Conservation (phyloP, 495 filamentous ascomycete genomes). For the Aspergillus egyptiacus region DNA sequence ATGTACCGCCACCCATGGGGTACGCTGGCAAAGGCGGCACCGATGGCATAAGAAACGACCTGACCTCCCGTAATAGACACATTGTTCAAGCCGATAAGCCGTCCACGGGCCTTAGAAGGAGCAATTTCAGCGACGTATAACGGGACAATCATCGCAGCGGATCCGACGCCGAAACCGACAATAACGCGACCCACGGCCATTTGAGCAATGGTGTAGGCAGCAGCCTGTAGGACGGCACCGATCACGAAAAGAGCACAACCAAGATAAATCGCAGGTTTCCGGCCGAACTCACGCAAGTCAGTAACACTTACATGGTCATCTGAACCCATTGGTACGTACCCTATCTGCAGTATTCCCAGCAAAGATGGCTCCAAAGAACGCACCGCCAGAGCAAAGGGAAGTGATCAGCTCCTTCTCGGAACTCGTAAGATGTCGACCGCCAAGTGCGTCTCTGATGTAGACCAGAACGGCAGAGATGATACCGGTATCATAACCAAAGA, state of each 20-base stretch:
- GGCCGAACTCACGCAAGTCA: constrained; percentile 27
- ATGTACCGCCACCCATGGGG: constrained; percentile 47
- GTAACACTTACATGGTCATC: neutral
- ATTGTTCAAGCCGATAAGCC: constrained; percentile 51
- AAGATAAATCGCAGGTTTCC: constrained; percentile 45
- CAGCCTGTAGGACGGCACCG: constrained; percentile 40
- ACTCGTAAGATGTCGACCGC: constrained; percentile 18
- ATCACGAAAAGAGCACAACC: constrained; percentile 45
- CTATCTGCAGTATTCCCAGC: constrained; percentile 46
- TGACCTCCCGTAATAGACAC: constrained; percentile 52
- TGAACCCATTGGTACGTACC: constrained; percentile 11
- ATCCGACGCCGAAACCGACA: constrained; percentile 51
- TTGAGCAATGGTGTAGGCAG: constrained; percentile 44
- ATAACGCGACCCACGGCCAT: constrained; percentile 48
- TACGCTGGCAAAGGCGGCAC: constrained; percentile 47
- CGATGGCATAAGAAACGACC: constrained; percentile 47
- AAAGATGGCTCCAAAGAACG: constrained; percentile 48
- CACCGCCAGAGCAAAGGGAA: constrained; percentile 42
- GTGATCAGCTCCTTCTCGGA: constrained; percentile 45
- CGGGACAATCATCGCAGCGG: constrained; percentile 46
- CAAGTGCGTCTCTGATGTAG: constrained; percentile 29
- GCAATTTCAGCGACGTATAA: constrained; percentile 45
- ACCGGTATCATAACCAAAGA: constrained; percentile 45
- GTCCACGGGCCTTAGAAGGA: constrained; percentile 47
- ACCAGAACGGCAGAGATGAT: constrained; percentile 45